Evolutionary conservation across 805 yeast genomes (phyloP).

Genomic region (Limtongia smithiae): DNA sequence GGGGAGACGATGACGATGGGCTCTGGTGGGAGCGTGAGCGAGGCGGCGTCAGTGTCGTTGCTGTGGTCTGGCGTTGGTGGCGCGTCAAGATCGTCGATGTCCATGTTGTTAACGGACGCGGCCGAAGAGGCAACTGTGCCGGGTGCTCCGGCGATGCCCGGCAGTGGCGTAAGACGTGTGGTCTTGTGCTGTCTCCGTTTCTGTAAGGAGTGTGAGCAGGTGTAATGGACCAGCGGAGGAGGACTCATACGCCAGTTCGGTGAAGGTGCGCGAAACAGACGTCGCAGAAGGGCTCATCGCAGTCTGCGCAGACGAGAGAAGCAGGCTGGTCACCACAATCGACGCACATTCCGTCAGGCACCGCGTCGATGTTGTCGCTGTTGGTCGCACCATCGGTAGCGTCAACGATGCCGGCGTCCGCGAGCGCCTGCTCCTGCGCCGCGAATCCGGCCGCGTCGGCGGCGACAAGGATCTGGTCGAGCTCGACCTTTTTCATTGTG

Average conservation of each 20-base stretch:
- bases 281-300: slow-evolving; percentile 65
- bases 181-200: slow-evolving; percentile 47
- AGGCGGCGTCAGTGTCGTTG: not conserved
- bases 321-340: slow-evolving; percentile 74
- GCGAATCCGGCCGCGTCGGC: slow-evolving; percentile 18
- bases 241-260: slow-evolving; percentile 50
- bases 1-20: slow-evolving; percentile 26
- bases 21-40: slow-evolving; percentile 12
- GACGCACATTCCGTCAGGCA: slow-evolving; percentile 45
- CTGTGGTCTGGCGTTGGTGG: not conserved
- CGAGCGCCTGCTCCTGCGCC: slow-evolving; percentile 15
- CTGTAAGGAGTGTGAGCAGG: slow-evolving; percentile 2
- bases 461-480: slow-evolving; percentile 19
- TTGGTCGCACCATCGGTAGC: not conserved
- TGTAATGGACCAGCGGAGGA: not conserved
- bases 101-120: slow-evolving; percentile 19
- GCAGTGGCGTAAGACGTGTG: slow-evolving; percentile 26
- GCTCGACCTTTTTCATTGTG: slow-evolving; percentile 19
- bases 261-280: slow-evolving; percentile 69
- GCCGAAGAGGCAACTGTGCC: slow-evolving; percentile 12
- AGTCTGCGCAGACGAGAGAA: slow-evolving; percentile 57
- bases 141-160: slow-evolving; percentile 4
- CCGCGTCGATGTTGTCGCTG: slow-evolving; percentile 3
- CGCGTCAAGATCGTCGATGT: slow-evolving; percentile 20
- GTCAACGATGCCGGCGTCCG: slow-evolving; percentile 6